Evolutionary conservation across 2,329 filamentous ascomycete species (phyloP), one percentile per base, ranked within the genome.

Genomic region (Exophiala sideris): DNA sequence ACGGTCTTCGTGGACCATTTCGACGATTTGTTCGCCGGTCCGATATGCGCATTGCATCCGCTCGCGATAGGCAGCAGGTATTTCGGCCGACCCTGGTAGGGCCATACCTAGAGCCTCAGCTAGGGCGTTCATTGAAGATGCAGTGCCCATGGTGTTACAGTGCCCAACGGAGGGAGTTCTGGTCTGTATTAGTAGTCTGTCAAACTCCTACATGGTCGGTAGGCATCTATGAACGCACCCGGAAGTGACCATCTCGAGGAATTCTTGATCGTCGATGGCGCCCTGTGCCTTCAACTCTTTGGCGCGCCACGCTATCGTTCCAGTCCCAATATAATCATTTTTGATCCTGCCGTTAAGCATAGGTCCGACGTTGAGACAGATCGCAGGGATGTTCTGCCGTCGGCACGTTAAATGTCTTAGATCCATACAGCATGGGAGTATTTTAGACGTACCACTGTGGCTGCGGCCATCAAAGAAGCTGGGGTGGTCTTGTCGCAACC

Each of bases 91-190:
- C 1, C 76, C 77, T 0, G 77, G 76, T 0, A 81, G 69, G 0
- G 76, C 74, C 74, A 81, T 79, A 32, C 78, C 78, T 3, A 80
- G 67, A 2, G 77, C 76, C 61, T 80, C 77, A 45, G 76, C 76
- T 1, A 79, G 69, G 1, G 76, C 75, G 57, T 79, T 79, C 76
- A 80, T 79, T 0, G 76, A 79, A 5, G 74, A 76, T 2, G 77
- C 77, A 12, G 77, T 80, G 45, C 77, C 76, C 77, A 80, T 79
- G 12, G 76, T 79, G 61, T 79, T 79, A 62, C 77, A 80, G 58
- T 78, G 76, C 33, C 74, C 77, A 5, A 68, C 73, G 1, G 72
- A 77, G 1, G 74, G 76, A 10, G 75, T 73, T 20, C 73, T 73
- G 12, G 14, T 18, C 9, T 24, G 53, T 12, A 48, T 16, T 29